These are phyloP conservation scores for Tulasnella sp. DNA, from an alignment of 768 basidiomycete species.

Conservation along the genomic window DNA sequence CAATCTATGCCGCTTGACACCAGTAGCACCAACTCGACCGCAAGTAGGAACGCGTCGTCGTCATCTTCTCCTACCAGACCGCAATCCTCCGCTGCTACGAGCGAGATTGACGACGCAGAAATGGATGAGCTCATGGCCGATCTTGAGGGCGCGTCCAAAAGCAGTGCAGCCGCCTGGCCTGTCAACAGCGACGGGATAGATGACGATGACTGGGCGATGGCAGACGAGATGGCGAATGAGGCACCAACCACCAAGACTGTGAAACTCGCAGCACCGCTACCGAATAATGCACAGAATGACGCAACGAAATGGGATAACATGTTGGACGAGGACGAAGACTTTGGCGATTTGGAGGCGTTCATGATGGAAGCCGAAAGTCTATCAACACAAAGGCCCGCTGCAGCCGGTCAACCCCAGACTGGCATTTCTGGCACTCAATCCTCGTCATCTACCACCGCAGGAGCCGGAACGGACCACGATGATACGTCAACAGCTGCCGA, in stretches of 20 bases:
- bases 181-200: slow-evolving; percentile 26
- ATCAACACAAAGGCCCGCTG: background rate
- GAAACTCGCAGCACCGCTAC: background rate
- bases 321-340: slow-evolving; percentile 10
- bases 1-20: background rate
- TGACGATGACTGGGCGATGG: slow-evolving; percentile 60
- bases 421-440: background rate
- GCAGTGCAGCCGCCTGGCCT: background rate
- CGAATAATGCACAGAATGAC: background rate
- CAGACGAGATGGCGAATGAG: slow-evolving; percentile 42
- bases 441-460: background rate
- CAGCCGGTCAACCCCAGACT: background rate
- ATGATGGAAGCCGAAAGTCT: background rate
- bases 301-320: background rate
- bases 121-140: slow-evolving; percentile 20
- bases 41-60: background rate
- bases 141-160: slow-evolving; percentile 20
- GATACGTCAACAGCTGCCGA: background rate
- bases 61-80: background rate
- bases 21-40: background rate
- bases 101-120: slow-evolving; percentile 16
- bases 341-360: slow-evolving; percentile 5
- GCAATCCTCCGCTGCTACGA: background rate
- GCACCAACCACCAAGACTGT: background rate
- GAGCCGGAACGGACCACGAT: background rate